Conservation (phyloP, 2,329 filamentous ascomycete genomes). For the Fusarium chuoi region DNA sequence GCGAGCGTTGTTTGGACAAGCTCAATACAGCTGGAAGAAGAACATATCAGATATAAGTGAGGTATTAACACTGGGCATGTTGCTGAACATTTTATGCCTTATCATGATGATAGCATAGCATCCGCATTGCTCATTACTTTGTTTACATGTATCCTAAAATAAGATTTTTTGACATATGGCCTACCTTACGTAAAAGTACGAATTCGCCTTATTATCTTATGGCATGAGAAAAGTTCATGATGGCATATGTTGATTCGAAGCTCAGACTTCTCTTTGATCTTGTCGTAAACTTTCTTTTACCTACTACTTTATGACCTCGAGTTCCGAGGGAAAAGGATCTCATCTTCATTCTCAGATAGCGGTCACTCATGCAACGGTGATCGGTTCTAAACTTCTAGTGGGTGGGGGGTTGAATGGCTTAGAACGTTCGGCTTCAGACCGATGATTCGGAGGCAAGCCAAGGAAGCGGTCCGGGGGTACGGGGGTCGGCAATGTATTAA, state of each 20-base stretch:
- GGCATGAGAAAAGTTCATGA: background rate
- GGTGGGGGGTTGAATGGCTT: constrained; percentile 1
- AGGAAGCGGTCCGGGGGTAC: constrained; percentile 25
- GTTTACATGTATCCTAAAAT: background rate
- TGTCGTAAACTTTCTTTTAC: background rate
- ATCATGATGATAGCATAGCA: background rate
- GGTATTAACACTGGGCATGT: background rate
- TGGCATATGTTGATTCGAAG: background rate
- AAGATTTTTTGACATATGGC: constrained; percentile 6
- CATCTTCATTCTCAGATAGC: constrained; percentile 11
- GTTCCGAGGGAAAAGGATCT: background rate
- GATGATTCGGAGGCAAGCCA: constrained; percentile 27
- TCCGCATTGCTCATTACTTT: constrained; percentile 2
- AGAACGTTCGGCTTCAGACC: constrained; percentile 19
- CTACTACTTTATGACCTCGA: background rate
- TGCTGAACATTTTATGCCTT: background rate
- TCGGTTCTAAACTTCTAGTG: background rate
- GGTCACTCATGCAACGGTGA: constrained; percentile 30
- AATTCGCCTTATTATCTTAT: background rate
- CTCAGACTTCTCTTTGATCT: background rate
- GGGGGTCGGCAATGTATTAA: constrained; percentile 9
- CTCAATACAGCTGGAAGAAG: constrained; percentile 6
- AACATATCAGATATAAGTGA: background rate
- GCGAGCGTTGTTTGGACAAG: constrained; percentile 33
- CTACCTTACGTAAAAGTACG: background rate